Percentiles rank a stretch among this genome's conserved stretches.
These are phyloP conservation scores for Mycena epipterygia DNA, from an alignment of 768 basidiomycete species.

Conservation along the genomic window DNA sequence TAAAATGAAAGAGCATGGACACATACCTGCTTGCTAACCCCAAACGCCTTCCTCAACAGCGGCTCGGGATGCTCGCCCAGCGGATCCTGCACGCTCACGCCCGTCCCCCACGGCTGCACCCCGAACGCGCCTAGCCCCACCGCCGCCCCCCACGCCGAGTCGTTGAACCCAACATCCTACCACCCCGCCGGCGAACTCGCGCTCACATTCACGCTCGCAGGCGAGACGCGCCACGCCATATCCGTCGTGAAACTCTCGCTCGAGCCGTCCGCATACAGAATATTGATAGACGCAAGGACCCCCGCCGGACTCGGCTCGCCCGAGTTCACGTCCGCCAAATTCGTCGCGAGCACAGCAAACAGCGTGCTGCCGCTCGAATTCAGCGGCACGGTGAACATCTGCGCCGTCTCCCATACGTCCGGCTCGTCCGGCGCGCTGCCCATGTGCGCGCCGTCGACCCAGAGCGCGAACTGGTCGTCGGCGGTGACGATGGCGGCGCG, in stretches of 20 bases:
- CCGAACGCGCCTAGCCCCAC: constrained; percentile 38
- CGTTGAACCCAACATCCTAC: constrained; percentile 38
- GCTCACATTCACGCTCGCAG: constrained; percentile 39
- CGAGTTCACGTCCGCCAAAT: constrained; percentile 37
- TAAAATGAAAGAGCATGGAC: constrained; percentile 22
- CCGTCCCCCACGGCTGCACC: constrained; percentile 40
- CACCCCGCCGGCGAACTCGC: constrained; percentile 29
- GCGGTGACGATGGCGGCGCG: constrained; percentile 38
- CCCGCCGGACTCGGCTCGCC: constrained; percentile 42
- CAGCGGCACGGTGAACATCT: constrained; percentile 33
- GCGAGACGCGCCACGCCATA: constrained; percentile 31
- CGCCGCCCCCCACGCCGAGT: constrained; percentile 41
- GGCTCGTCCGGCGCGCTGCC: constrained; percentile 37
- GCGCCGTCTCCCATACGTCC: constrained; percentile 41
- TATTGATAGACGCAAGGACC: constrained; percentile 39
- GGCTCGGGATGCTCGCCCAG: constrained; percentile 48
- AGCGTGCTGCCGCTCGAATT: constrained; percentile 2
- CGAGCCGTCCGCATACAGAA: too few species aligned
- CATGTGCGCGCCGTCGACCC: constrained; percentile 41
- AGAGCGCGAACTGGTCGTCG: constrained; percentile 45
- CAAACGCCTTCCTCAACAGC: constrained; percentile 43
- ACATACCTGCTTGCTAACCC: constrained; percentile 17
- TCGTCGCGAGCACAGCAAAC: constrained; percentile 40
- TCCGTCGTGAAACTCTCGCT: too few species aligned
- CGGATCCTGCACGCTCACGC: constrained; percentile 38